Evolutionary conservation across 106 monocot species (phyloP).

Genomic region (Allium sativum): DNA sequence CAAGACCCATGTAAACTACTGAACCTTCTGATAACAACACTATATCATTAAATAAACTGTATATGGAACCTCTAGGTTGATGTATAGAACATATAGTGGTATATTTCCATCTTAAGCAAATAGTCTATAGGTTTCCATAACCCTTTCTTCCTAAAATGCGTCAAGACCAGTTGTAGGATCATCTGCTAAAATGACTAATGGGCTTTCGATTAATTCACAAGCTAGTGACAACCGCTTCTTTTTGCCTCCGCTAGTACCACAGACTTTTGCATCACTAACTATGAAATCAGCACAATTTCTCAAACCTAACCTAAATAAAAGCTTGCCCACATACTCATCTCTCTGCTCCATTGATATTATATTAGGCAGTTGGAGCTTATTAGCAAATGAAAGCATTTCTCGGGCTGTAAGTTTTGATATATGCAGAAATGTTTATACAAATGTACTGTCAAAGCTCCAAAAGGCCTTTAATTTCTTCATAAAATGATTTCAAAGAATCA

Average conservation of each 20-base stretch:
- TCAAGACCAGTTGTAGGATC: constrained; percentile 53
- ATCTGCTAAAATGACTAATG: constrained; percentile 16
- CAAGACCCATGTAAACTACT: constrained; percentile 78
- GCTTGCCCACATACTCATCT: constrained; percentile 51
- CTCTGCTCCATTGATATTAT: constrained; percentile 43
- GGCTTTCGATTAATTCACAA: constrained; percentile 93
- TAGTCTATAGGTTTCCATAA: constrained; percentile 88
- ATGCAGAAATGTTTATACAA: too few relatives aligned
- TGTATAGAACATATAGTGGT: constrained; percentile 95
- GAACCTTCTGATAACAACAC: constrained; percentile 78
- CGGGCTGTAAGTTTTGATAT: constrained; percentile 87
- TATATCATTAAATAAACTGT: constrained; percentile 90
- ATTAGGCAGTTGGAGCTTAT: constrained; percentile 70
- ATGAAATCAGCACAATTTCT: constrained; percentile 85
- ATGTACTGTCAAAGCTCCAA: too few relatives aligned
- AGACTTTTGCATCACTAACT: constrained; percentile 93
- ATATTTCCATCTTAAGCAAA: constrained; percentile 89
- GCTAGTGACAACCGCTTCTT: constrained; percentile 93
- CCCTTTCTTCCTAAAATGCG: constrained; percentile 94
- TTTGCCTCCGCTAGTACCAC: constrained; percentile 97
- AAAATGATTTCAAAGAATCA: too few relatives aligned
- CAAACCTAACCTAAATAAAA: constrained; percentile 78
- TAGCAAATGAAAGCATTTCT: constrained; percentile 81
- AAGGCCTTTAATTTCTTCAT: too few relatives aligned
- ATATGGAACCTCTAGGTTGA: constrained; percentile 93